These are phyloP conservation scores for Calonectria pseudoreteaudii DNA, from an alignment of 2,329 filamentous ascomycete genomes.

Conservation along the genomic window DNA sequence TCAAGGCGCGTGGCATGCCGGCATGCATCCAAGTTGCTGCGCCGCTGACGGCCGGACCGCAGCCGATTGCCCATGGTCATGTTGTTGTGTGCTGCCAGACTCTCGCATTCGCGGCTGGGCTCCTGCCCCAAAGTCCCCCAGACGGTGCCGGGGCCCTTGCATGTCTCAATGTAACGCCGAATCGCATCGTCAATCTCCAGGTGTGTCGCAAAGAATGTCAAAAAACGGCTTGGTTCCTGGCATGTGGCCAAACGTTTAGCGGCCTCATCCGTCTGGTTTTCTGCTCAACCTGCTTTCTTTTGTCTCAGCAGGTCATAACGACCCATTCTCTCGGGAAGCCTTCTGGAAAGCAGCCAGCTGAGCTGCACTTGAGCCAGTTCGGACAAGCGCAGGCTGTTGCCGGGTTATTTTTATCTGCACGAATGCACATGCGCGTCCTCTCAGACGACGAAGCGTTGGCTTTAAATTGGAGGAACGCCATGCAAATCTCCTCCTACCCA, in stretches of 20 bases:
- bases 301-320: not conserved
- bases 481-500: constrained; percentile 17
- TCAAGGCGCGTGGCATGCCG: constrained; percentile 12
- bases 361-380: not conserved
- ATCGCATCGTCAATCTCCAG: constrained; percentile 41
- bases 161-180: constrained; percentile 36
- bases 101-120: not conserved
- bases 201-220: constrained; percentile 27
- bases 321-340: not conserved
- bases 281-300: constrained; percentile 10
- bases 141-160: constrained; percentile 22
- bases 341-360: constrained; percentile 25
- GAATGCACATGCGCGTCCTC: constrained; percentile 11
- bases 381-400: constrained; percentile 15
- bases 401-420: constrained; percentile 18
- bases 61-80: not conserved
- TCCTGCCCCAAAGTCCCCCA: constrained; percentile 11
- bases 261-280: constrained; percentile 3
- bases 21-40: not conserved
- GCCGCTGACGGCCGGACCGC: not conserved
- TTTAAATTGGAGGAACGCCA: constrained; percentile 29
- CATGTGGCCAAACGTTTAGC: not conserved
- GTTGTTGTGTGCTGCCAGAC: not conserved
- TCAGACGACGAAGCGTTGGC: constrained; percentile 5
- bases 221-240: constrained; percentile 19